Conservation (phyloP, 225 moss, liverwort and hornwort species). For the Rhytidiadelphus loreus region DNA sequence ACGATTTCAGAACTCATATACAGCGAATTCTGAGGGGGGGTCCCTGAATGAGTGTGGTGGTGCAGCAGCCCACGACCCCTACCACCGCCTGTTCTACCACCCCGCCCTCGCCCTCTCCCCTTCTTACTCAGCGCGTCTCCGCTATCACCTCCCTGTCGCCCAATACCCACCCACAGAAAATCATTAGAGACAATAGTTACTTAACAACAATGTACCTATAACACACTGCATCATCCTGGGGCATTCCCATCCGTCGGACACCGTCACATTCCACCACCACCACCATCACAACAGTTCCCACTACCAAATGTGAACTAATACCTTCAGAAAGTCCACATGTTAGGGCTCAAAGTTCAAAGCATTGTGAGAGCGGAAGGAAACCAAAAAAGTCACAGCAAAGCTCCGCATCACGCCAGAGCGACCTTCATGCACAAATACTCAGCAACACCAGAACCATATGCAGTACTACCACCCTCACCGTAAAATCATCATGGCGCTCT, state of each 20-base stretch:
- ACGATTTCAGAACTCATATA: slow-evolving; percentile 41
- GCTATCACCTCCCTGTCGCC: slow-evolving; percentile 42
- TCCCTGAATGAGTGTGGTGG: slow-evolving; percentile 65
- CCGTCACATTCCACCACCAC: not conserved
- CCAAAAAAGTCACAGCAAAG: not conserved
- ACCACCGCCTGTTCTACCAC: slow-evolving; percentile 52
- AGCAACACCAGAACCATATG: not conserved
- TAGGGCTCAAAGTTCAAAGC: not conserved
- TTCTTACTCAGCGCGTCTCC: slow-evolving; percentile 52
- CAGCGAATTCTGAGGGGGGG: slow-evolving; percentile 61
- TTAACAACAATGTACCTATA: not conserved
- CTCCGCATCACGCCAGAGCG: not conserved
- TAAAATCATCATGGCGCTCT: slow-evolving; percentile 8
- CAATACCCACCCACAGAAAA: not conserved
- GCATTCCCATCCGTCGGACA: too few relatives aligned
- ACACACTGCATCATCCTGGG: not conserved
- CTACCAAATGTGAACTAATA: not conserved
- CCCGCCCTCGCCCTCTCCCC: slow-evolving; percentile 80
- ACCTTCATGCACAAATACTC: not conserved
- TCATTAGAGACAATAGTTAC: not conserved
- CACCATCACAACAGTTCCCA: not conserved
- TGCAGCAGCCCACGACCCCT: slow-evolving; percentile 68
- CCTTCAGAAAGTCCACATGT: not conserved
- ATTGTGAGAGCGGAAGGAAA: too few relatives aligned
- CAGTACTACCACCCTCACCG: not conserved